Conservation (phyloP, 1,284 basidiomycete species). For the Pyrrhoderma noxium region DNA sequence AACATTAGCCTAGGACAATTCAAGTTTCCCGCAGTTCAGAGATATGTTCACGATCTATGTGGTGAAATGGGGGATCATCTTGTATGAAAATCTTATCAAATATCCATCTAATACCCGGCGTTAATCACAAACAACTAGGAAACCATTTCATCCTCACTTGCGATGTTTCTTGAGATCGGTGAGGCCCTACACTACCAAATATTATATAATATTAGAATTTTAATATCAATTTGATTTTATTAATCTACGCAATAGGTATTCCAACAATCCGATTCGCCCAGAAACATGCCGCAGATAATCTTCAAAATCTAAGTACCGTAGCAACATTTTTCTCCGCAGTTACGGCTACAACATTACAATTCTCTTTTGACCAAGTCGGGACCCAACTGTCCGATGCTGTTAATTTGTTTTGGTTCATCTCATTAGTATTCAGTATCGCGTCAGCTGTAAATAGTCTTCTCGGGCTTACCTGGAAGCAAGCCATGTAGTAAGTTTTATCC, state of each 20-base stretch:
- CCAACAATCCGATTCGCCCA: constrained; percentile 70
- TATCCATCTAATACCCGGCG: too few relatives aligned
- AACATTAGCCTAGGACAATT: constrained; percentile 46
- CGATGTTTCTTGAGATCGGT: constrained; percentile 69
- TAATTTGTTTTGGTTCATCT: constrained; percentile 68
- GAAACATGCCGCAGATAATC: constrained; percentile 59
- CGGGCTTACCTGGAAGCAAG: constrained; percentile 69
- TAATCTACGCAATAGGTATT: constrained; percentile 38
- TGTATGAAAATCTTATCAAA: too few relatives aligned
- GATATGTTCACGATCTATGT: constrained; percentile 64
- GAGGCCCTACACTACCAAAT: constrained; percentile 21
- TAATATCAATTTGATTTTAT: too few relatives aligned
- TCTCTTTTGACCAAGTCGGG: constrained; percentile 40
- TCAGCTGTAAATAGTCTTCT: constrained; percentile 68
- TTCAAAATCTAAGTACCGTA: constrained; percentile 47
- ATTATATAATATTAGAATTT: too few relatives aligned
- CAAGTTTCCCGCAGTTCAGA: constrained; percentile 57
- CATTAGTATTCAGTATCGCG: constrained; percentile 68
- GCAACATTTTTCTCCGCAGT: constrained; percentile 75
- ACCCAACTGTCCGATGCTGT: constrained; percentile 41
- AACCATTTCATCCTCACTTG: constrained; percentile 52
- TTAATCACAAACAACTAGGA: constrained; percentile 26
- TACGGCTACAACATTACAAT: constrained; percentile 64
- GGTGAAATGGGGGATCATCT: constrained; percentile 64
- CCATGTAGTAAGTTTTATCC: constrained; percentile 58